Base-by-base conservation (phyloP, 139 green algal species). In the Asterochloris sp. region DNA sequence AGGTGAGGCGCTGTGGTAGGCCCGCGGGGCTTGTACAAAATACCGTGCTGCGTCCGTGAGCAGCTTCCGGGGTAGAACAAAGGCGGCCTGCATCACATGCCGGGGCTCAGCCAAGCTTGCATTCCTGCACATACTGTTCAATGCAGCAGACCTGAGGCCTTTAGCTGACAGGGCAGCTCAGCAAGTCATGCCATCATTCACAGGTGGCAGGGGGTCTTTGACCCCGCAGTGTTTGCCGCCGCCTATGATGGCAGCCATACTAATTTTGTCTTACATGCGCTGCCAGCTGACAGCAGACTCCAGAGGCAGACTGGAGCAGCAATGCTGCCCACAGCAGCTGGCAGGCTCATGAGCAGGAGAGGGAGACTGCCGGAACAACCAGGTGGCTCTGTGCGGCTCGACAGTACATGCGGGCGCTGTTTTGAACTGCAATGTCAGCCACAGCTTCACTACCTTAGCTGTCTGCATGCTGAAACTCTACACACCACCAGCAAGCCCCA, bases 11-110 rank as follows among this genome's bases (percentile, higher is more conserved):
- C 76, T 38, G 76, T 86, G 76, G 64, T 77, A 78, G 9, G 78
- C 67, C 9, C 73, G 60, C 17, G 83, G 82, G n/a, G 86, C 78
- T 79, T 88, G 82, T 75, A 91, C 88, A 73, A 89, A 91, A 76
- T 84, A 86, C 68, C 85, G 81, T 9, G 88, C 88, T 23, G 85
- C 88, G 0, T 91, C 88, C 12, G 82, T 88, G 13, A 91, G 78
- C 38, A 84, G 75, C 66, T 83, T 82, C 12, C 82, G 73, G 10
- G 79, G 82, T 60, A 89, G 82, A 27, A 86, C 67, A 68, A 91
- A 91, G 0, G 85, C 85, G 15, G 87, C 88, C 63, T 87, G 84
- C 67, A 76, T 0, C 64, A 77, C 29, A 19, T 17, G 10, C 13
- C 8, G 27, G 61, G 28, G 66, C 47, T 27, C 10, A 82, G 11